phyloP scores from a whole-genome alignment of 1,284 basidiomycete species.

The Vanrija pseudolonga region DNA sequence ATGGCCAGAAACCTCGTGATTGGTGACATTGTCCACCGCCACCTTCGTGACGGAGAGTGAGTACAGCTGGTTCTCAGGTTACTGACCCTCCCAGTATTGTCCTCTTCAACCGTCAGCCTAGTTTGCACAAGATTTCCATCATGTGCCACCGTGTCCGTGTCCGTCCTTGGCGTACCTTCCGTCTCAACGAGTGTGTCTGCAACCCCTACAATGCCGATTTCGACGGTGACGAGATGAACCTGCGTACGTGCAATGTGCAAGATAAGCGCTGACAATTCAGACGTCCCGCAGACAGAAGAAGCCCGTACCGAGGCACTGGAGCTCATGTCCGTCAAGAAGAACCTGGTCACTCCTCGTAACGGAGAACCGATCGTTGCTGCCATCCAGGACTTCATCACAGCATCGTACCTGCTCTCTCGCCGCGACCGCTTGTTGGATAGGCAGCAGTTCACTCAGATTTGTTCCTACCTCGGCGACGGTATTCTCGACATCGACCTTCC shows the following conservation, averaged over 20 bases:
- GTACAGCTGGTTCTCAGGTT: slow-evolving; percentile 19
- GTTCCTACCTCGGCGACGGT: slow-evolving; percentile 90
- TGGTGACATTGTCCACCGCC: slow-evolving; percentile 53
- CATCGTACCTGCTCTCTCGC: slow-evolving; percentile 89
- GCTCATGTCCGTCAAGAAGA: slow-evolving; percentile 97
- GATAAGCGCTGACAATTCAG: slow-evolving; percentile 50
- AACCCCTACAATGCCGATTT: slow-evolving; percentile 99
- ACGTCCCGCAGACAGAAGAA: slow-evolving; percentile 98
- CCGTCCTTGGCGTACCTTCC: slow-evolving; percentile 94
- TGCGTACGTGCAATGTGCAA: slow-evolving; percentile 61
- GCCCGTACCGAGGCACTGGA: slow-evolving; percentile 95
- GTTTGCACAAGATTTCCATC: slow-evolving; percentile 96
- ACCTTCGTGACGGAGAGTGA: slow-evolving; percentile 88
- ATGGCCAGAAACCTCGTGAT: slow-evolving; percentile 42
- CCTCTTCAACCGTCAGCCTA: slow-evolving; percentile 97
- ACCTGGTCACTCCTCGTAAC: slow-evolving; percentile 93
- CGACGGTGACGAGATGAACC: slow-evolving; percentile 99
- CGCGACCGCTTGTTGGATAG: slow-evolving; percentile 93
- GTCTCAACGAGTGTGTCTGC: slow-evolving; percentile 98
- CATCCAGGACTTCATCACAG: slow-evolving; percentile 98
- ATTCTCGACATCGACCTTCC: slow-evolving; percentile 91
- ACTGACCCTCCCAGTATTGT: slow-evolving; percentile 60
- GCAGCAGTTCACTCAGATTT: slow-evolving; percentile 92
- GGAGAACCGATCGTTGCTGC: slow-evolving; percentile 98
- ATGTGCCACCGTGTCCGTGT: slow-evolving; percentile 94